Conservation (phyloP, 2,329 filamentous ascomycete species). For the Penicillium vulpinum region DNA sequence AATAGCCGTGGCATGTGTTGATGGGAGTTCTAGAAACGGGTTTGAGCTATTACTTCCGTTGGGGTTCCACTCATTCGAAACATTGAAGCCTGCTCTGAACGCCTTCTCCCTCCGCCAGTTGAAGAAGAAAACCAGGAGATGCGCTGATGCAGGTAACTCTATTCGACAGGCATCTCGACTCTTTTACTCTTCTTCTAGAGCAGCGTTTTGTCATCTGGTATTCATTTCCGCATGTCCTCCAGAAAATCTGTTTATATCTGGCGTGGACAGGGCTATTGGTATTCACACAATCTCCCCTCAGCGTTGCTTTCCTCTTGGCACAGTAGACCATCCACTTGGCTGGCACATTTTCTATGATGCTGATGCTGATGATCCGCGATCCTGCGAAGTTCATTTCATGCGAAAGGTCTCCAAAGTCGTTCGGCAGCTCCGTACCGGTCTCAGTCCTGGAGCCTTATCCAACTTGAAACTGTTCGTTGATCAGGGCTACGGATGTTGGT, state of each 20-base stretch:
- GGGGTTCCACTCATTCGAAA: constrained; percentile 24
- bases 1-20: constrained; percentile 28
- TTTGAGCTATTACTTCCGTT: constrained; percentile 30
- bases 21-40: constrained; percentile 16
- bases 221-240: constrained; percentile 29
- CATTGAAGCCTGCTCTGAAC: constrained; percentile 20
- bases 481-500: constrained; percentile 23
- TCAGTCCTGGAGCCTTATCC: constrained; percentile 27
- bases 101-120: constrained; percentile 19
- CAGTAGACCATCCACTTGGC: constrained; percentile 17
- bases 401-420: constrained; percentile 25
- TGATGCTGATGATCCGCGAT: constrained; percentile 11
- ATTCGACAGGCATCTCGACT: constrained; percentile 28
- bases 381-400: constrained; percentile 18
- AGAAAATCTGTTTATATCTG: constrained; percentile 19
- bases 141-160: constrained; percentile 16
- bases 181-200: constrained; percentile 23
- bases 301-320: constrained; percentile 19
- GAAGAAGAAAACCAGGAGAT: constrained; percentile 3
- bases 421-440: constrained; percentile 31
- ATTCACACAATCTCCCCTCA: constrained; percentile 38
- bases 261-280: constrained; percentile 27
- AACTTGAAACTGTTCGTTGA: constrained; percentile 27
- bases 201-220: constrained; percentile 36
- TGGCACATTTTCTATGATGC: constrained; percentile 33